Base-by-base conservation (phyloP, 2,329 filamentous ascomycete genomes). In the Claviceps arundinis region DNA sequence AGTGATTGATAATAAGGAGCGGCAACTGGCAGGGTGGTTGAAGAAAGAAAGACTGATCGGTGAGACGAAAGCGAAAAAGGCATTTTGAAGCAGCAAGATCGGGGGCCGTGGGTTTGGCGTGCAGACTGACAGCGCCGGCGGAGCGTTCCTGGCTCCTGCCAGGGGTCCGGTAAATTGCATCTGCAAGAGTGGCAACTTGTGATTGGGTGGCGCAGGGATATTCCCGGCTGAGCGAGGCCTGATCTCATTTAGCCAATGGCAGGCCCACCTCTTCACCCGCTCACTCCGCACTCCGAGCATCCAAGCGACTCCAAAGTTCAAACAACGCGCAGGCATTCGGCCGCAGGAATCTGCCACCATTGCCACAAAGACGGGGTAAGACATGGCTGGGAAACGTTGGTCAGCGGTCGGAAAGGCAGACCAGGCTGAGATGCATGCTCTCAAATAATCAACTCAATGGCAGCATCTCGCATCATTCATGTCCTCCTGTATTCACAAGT, bases 21-120 rank as follows among this genome's bases (percentile, higher is more conserved):
- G 30, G 48, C 48, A 16, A 45, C 52, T 63, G 59, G 61, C 59
- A 58, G 63, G 60, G 56, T 30, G 40, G 14, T 45, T 49, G 24
- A 24, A 51, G 48, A 45, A 54, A 49, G 45, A 45, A 54, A 48
- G 47, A 50, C 34, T 2, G 17, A 5, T 13, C 5, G 4, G 2
- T 48, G 13, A 17, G 34, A 16, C 17, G 16, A 37, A 7, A 17
- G 38, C 38, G 58, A 61, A 59, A 57, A 63, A 59, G 56, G 24
- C 24, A 11, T 46, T 46, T 44, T 38, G 45, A 44, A 48, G 17
- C 34, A 44, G 30, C 30, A 34, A 34, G 9, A 34, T 34, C 30
- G 30, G 30, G 30, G 30, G 30, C 30, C 30, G 30, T 34, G 30
- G 30, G 30, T 34, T 34, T 11, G 40, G 40, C 17, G 17, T 19